Evolutionary conservation across 305 asterid genomes (phyloP).

Genomic region (Coffea humblotiana): DNA sequence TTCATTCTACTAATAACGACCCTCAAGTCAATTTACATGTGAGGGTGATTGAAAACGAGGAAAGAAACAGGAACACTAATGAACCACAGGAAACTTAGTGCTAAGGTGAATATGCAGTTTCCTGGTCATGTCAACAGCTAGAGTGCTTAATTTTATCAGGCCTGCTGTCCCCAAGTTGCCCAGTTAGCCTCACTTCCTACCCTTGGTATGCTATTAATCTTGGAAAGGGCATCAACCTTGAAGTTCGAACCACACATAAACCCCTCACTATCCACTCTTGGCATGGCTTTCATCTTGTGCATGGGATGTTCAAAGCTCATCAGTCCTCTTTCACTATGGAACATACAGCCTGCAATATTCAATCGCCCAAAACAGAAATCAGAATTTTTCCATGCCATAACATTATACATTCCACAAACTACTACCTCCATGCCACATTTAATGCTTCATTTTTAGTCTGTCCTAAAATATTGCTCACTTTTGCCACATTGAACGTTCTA

Average conservation of each 20-base stretch:
- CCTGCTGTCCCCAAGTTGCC: constrained; percentile 60
- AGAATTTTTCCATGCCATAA: neutral
- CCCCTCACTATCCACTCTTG: constrained; percentile 88
- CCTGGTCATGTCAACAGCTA: constrained; percentile 5
- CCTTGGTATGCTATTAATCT: constrained; percentile 64
- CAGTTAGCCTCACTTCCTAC: constrained; percentile 90
- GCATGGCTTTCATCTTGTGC: constrained; percentile 83
- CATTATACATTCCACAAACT: neutral
- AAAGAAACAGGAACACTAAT: neutral
- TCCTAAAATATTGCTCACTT: neutral
- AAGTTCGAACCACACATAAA: constrained; percentile 73
- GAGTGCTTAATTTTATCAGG: constrained; percentile 8
- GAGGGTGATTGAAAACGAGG: neutral
- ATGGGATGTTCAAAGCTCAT: constrained; percentile 82
- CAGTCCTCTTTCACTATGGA: constrained; percentile 68
- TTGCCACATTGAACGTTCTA: neutral
- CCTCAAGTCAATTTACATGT: constrained; percentile 21
- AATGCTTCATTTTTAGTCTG: neutral
- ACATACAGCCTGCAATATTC: constrained; percentile 70
- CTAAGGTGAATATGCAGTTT: neutral
- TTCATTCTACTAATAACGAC: neutral
- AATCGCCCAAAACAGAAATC: neutral
- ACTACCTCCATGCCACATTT: neutral
- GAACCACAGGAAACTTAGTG: constrained; percentile 1
- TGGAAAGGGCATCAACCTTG: constrained; percentile 66